phyloP scores from a whole-genome alignment of 164 flowering plant species.

The Vitis amurensis region DNA sequence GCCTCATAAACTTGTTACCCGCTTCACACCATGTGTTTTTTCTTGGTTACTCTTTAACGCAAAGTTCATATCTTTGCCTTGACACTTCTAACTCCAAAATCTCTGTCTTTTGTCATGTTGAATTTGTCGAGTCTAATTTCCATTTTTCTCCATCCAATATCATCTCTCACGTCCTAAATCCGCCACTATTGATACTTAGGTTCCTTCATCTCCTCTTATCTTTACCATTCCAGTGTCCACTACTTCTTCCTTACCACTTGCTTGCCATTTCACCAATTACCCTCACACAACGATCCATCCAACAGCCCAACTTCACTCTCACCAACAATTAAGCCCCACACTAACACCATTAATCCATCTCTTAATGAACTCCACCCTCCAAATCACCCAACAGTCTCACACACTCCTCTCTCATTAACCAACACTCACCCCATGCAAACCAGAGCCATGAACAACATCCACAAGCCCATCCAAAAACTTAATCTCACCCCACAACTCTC shows the following conservation, averaged over 20 bases:
- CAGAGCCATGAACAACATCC: conserved; percentile 3
- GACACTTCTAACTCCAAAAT: background rate
- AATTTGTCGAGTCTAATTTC: conserved; percentile 1
- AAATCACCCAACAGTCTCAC: background rate
- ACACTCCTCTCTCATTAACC: background rate
- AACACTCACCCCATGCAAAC: background rate
- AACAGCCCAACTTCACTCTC: too few relatives aligned
- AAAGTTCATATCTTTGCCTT: conserved; percentile 9
- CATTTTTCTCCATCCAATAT: background rate
- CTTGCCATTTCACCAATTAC: too few relatives aligned
- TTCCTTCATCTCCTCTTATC: too few relatives aligned
- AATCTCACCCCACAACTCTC: background rate
- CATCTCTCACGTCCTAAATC: background rate
- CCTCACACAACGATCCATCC: too few relatives aligned
- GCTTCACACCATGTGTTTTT: too few relatives aligned
- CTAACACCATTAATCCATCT: background rate
- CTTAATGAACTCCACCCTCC: background rate
- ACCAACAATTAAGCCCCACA: too few relatives aligned
- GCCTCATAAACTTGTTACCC: conserved; percentile 1
- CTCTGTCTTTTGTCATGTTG: conserved; percentile 4
- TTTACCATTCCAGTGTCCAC: too few relatives aligned
- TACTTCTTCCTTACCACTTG: too few relatives aligned
- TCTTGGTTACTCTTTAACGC: background rate
- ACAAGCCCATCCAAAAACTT: background rate
- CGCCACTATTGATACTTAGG: background rate